Evolutionary conservation across 225 moss, liverwort and hornwort species (phyloP).

Genomic region (Pseudisothecium myosuroides): DNA sequence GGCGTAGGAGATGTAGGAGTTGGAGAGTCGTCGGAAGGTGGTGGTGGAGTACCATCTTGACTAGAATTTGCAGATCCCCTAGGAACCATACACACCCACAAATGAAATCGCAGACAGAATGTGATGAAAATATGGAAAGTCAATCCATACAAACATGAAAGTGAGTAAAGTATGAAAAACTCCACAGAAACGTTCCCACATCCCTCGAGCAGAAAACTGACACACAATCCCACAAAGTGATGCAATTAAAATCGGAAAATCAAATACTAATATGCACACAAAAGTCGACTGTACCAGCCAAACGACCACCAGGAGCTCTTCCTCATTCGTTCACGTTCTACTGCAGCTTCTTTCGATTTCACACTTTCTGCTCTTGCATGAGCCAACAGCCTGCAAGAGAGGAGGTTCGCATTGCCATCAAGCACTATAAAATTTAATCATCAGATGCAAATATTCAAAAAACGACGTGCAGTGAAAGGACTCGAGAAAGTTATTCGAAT

Average conservation of each 20-base stretch:
- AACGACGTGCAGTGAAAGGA: neutral
- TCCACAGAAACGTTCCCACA: neutral
- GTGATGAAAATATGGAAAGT: neutral
- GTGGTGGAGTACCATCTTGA: conserved; percentile 15
- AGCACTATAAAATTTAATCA: neutral
- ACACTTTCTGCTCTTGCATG: conserved; percentile 96
- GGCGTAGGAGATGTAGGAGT: conserved; percentile 9
- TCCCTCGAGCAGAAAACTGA: neutral
- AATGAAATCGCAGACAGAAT: neutral
- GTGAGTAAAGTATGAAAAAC: neutral
- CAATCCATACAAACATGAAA: neutral
- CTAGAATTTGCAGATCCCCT: conserved; percentile 43
- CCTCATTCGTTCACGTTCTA: conserved; percentile 75
- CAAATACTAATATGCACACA: neutral
- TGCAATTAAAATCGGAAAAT: neutral
- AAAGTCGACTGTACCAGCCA: conserved; percentile 56
- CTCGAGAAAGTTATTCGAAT: neutral
- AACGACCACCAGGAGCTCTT: conserved; percentile 90
- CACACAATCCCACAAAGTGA: neutral
- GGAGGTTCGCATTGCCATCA: neutral
- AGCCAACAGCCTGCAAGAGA: conserved; percentile 62
- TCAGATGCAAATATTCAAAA: neutral
- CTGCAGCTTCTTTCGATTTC: conserved; percentile 89
- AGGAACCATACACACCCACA: neutral
- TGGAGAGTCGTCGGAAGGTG: conserved; percentile 9